Percentiles rank a stretch among this genome's conserved stretches.
These are phyloP conservation scores for Dipteronia dyeriana DNA, from an alignment of 345 rosid genomes.

Conservation along the genomic window DNA sequence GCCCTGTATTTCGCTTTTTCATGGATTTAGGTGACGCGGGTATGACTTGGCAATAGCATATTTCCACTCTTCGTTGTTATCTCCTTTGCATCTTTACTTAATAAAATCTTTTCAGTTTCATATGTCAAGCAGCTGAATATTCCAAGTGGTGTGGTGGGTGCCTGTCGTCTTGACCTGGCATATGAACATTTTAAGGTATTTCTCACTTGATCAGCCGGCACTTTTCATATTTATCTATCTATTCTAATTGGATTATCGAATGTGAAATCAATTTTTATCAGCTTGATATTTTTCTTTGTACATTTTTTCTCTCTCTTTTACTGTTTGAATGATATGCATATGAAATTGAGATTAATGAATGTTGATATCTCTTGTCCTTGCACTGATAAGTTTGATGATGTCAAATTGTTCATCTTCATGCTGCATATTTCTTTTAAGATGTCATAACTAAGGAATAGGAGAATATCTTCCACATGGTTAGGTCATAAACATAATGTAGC, in stretches of 20 bases:
- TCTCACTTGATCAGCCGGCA: slow-evolving; percentile 12
- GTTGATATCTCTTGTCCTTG: neutral
- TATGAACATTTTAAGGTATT: slow-evolving; percentile 96
- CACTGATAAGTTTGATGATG: neutral
- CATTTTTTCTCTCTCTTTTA: neutral
- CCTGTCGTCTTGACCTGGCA: slow-evolving; percentile 98
- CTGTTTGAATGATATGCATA: neutral
- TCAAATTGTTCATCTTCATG: neutral
- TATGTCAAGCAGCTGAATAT: slow-evolving; percentile 85
- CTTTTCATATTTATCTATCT: slow-evolving; percentile 12
- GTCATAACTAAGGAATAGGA: neutral
- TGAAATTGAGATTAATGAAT: neutral
- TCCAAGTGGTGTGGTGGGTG: slow-evolving; percentile 95
- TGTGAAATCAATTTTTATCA: neutral
- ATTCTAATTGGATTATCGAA: slow-evolving; percentile 7
- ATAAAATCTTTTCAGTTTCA: slow-evolving; percentile 49
- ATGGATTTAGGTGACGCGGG: slow-evolving; percentile 99
- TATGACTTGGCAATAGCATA: slow-evolving; percentile 18
- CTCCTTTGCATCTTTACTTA: slow-evolving; percentile 18
- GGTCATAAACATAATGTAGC: slow-evolving; percentile 3
- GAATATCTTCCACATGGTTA: neutral
- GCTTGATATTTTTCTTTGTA: neutral
- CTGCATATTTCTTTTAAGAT: neutral
- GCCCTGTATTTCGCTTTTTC: slow-evolving; percentile 90
- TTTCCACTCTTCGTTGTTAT: neutral